Evolutionary conservation across 2,329 filamentous ascomycete species (phyloP), one percentile per base, ranked within the genome.

Genomic region (Davidsoniella neocaledoniae): DNA sequence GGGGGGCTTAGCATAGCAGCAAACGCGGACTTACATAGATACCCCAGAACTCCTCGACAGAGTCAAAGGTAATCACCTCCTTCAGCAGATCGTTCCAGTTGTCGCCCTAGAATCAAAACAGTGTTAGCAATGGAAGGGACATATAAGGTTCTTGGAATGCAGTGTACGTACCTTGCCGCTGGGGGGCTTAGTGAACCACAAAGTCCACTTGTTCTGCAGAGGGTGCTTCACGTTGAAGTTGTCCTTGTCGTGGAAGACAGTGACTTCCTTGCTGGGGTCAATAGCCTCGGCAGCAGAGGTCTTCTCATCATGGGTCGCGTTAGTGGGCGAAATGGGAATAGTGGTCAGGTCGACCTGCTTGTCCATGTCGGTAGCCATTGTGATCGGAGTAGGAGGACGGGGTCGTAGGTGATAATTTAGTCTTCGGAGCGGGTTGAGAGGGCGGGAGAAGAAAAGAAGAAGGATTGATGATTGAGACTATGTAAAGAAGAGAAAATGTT

Each of bases 141-240:
- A 19, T 21, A 21, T 17, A 1, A 39, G 12, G 19, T 21, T 21
- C 10, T 25, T 17, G 19, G 25, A 6, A 36, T 29, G 29, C 41
- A 45, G 6, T 43, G 49, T 43, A 60, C 71, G 53, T 67, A 91
- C 87, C 82, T 93, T 95, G 70, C 87, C 88, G 64, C 81, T 93
- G 41, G 90, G 84, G 49, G 91, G 90, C 77, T 96, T 96, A 61
- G 90, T 96, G 73, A 96, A 98, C 93, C 93, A 98, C 51, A 98
- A 74, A 53, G 91, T 96, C 91, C 91, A 98, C 64, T 85, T 83
- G 73, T 95, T 84, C 76, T 94, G 88, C 54, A 98, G 76, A 57
- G 88, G 90, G 66, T 98, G 91, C 76, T 96, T 98, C 67, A 98
- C 91, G 61, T 94, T 98, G 77, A 98, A 98, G 74, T 98, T 95